Evolutionary conservation across 202 grass and related monocot species (phyloP), one percentile per base, ranked within the genome.

Genomic region (Musa balbisiana): DNA sequence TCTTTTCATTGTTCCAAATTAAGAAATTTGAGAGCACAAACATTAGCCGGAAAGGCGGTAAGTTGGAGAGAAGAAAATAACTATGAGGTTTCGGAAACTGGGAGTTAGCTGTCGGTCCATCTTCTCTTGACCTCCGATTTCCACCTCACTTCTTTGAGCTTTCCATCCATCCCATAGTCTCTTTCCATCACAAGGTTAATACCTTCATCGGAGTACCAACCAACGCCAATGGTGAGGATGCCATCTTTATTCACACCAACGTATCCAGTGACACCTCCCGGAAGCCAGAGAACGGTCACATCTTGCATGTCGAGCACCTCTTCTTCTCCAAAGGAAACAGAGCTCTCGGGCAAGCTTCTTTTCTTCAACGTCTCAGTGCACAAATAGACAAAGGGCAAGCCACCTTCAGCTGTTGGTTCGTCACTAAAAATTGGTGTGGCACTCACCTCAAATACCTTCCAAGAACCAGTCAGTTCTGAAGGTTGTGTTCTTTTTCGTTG

Each of bases 161-260:
- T 94, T 19, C 89, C 91, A 79, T 98, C 95, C 58, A 81, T 88
- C 23, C 87, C 91, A 80, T 94, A 98, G 62, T 98, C 95, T 79
- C 91, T 90, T 76, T 98, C 95, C 91, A 94, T 98, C 50, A 94
- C 89, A 81, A 98, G 85, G 86, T 94, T 98, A 51, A 98, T 83
- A 52, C 95, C 95, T 87, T 98, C 95, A 20, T 98, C 91, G 2
- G 91, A 93, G 85, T 92, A 92, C 95, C 95, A 99, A 24, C 95
- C 82, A 59, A 89, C 89, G 16, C 91, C 95, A 12, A 94, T 88
- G 51, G 87, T 92, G 69, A 99, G 91, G 23, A 92, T 76, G 69
- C 95, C 91, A 1, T 99, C 91, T 53, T 78, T 82, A 25, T 70
- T 80, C 58, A 94, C 87, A 22, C 94, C 89, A 27, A 99, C 95